phyloP scores from a whole-genome alignment of 106 monocot species.

The Dendrobium catenatum region DNA sequence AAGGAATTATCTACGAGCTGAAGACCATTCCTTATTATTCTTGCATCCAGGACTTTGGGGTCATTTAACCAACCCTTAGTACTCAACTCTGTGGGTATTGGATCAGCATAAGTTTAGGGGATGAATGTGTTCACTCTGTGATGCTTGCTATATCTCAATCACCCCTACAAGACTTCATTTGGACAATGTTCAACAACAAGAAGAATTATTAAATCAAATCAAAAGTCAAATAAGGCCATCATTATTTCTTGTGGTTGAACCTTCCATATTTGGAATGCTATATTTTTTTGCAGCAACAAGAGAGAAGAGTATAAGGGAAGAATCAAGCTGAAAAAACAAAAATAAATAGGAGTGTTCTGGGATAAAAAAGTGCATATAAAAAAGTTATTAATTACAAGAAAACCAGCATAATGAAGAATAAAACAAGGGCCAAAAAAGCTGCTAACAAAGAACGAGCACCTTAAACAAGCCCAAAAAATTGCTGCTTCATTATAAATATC shows the following conservation, averaged over 20 bases:
- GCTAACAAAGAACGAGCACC: background rate
- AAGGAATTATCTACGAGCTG: background rate
- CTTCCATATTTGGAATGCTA: background rate
- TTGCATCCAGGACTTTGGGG: background rate
- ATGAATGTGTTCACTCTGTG: background rate
- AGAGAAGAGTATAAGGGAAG: background rate
- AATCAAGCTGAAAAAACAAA: background rate
- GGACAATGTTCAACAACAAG: background rate
- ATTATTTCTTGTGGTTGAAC: background rate
- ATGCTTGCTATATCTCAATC: background rate
- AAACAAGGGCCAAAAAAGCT: background rate
- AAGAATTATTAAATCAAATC: background rate
- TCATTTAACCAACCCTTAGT: background rate
- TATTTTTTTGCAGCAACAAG: background rate
- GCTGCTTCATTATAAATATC: background rate
- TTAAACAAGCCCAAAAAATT: background rate
- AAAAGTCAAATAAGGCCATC: background rate
- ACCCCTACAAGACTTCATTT: background rate
- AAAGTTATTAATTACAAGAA: background rate
- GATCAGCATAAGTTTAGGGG: background rate
- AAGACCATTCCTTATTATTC: background rate
- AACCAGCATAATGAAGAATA: background rate
- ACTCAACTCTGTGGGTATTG: background rate
- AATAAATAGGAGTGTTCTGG: background rate
- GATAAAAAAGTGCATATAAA: background rate